A percentile compares a stretch with the other conserved stretches of the same genome.
phyloP scores from a whole-genome alignment of 768 basidiomycete species.

The Lactarius tabidus region DNA sequence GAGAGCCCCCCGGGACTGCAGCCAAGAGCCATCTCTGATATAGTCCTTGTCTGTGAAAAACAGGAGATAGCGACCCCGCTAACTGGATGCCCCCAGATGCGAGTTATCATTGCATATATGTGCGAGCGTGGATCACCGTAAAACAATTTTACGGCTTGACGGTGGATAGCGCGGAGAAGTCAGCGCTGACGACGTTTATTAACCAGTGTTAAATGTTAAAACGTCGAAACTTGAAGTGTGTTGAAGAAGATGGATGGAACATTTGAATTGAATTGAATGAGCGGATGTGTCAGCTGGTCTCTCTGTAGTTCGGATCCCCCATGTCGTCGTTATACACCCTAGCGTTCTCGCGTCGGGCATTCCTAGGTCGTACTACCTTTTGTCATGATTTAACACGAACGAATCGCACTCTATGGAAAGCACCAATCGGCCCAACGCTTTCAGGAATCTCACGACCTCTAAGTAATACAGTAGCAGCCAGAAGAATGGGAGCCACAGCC shows the following conservation, averaged over 20 bases:
- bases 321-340: slow-evolving; percentile 21
- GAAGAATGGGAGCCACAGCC: not conserved
- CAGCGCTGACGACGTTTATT: slow-evolving; percentile 41
- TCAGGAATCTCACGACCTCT: not conserved
- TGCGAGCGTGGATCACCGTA: slow-evolving; percentile 47
- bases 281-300: not conserved
- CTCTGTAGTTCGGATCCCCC: not conserved
- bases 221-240: too few relatives aligned
- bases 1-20: slow-evolving; percentile 3
- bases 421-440: not conserved
- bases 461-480: not conserved
- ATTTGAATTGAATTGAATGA: not conserved
- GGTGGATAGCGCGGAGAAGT: slow-evolving; percentile 49
- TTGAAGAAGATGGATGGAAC: not conserved
- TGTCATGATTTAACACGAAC: not conserved
- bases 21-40: not conserved
- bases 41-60: not conserved
- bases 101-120: slow-evolving; percentile 49
- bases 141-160: slow-evolving; percentile 49
- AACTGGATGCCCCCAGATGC: slow-evolving; percentile 49
- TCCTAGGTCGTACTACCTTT: not conserved
- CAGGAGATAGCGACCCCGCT: slow-evolving; percentile 49
- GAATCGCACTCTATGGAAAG: not conserved
- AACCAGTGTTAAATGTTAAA: slow-evolving; percentile 2
- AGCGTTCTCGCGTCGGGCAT: slow-evolving; percentile 8